Conservation (phyloP, 164 flowering plant species). For the Saururus chinensis region DNA sequence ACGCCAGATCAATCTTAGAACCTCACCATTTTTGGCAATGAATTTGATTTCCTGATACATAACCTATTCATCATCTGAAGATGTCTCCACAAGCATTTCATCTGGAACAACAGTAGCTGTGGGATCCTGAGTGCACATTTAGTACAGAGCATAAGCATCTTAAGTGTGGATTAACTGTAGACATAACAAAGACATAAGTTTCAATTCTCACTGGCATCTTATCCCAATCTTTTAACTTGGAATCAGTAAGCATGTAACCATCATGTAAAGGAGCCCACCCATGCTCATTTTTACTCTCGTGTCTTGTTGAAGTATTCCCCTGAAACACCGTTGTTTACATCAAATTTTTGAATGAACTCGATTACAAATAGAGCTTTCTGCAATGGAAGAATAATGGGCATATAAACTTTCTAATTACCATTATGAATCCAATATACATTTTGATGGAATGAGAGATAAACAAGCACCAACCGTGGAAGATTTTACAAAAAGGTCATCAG, state of each 20-base stretch:
- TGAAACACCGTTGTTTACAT: conserved; percentile 5
- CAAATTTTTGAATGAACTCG: neutral
- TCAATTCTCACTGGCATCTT: conserved; percentile 52
- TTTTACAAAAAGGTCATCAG: conserved; percentile 11
- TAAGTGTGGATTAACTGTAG: neutral
- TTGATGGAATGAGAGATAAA: neutral
- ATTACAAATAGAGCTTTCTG: neutral
- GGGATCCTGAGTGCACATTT: conserved; percentile 7
- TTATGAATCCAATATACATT: too few relatives aligned
- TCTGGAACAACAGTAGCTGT: conserved; percentile 5
- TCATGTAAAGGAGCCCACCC: conserved; percentile 90
- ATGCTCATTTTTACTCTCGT: conserved; percentile 39
- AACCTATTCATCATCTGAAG: conserved; percentile 20
- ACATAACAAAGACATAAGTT: neutral
- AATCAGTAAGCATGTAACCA: conserved; percentile 67
- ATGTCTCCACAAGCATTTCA: conserved; percentile 9
- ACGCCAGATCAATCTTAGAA: too few relatives aligned
- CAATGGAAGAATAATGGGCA: neutral
- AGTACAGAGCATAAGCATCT: neutral
- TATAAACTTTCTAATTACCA: neutral
- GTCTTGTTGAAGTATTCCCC: conserved; percentile 20
- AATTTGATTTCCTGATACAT: too few relatives aligned
- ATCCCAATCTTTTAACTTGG: conserved; percentile 90
- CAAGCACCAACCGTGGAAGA: conserved; percentile 25
- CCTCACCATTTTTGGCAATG: too few relatives aligned